Conservation (phyloP, 768 basidiomycete species). For the Boletellus ananiceps region DNA sequence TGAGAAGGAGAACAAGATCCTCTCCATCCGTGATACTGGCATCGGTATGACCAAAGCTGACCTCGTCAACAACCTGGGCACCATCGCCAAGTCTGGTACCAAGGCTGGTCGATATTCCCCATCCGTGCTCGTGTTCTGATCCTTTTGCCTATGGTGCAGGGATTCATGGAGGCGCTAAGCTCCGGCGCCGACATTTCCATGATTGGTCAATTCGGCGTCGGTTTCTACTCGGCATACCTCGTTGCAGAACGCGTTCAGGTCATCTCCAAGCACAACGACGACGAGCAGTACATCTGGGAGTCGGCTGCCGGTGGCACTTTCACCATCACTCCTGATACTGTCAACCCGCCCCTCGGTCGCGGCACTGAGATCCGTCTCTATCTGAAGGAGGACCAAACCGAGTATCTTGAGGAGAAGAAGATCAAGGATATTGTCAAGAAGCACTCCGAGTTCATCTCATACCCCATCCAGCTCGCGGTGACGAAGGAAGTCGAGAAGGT, state of each 20-base stretch:
- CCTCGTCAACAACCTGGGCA: conserved; percentile 98
- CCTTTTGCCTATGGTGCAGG: conserved; percentile 42
- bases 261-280: conserved; percentile 99
- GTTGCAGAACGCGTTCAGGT: conserved; percentile 98
- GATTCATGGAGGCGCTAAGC: conserved; percentile 98
- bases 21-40: conserved; percentile 92
- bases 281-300: conserved; percentile 99
- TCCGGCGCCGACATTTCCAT: conserved; percentile 90
- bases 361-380: conserved; percentile 89
- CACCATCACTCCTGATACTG: conserved; percentile 92
- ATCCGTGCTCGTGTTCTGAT: conserved; percentile 7
- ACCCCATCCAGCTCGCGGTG: conserved; percentile 97
- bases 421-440: conserved; percentile 99
- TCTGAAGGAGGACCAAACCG: conserved; percentile 98
- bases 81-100: conserved; percentile 92
- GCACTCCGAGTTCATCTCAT: conserved; percentile 99
- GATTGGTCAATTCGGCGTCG: conserved; percentile 99
- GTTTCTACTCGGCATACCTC: conserved; percentile 99
- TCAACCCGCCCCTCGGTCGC: conserved; percentile 87
- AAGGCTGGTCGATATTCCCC: conserved; percentile 47
- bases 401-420: conserved; percentile 98
- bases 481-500: conserved; percentile 99
- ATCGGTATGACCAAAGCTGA: conserved; percentile 99
- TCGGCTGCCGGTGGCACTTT: conserved; percentile 99
- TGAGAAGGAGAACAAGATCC: conserved; percentile 92